Evolutionary conservation across 2,329 filamentous ascomycete species (phyloP).

Genomic region (Calonectria multiphialidica): DNA sequence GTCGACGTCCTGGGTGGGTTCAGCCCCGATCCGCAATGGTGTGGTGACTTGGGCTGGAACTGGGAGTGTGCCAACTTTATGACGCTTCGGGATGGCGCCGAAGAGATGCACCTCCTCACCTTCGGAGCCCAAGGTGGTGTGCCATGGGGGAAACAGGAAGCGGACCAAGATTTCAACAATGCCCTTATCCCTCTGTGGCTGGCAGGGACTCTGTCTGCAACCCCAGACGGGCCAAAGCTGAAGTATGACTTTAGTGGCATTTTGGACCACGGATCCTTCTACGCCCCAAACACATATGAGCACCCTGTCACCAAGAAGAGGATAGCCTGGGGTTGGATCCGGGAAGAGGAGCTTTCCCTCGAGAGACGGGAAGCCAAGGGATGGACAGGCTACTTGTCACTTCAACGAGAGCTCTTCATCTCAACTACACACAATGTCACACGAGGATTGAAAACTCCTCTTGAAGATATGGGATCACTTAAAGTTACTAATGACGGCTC

Average conservation of each 20-base stretch:
- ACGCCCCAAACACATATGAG: constrained; percentile 62
- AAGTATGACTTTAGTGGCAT: constrained; percentile 56
- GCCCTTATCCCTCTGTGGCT: constrained; percentile 53
- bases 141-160: constrained; percentile 16
- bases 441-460: constrained; percentile 48
- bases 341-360: constrained; percentile 62
- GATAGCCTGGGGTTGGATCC: constrained; percentile 63
- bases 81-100: constrained; percentile 47
- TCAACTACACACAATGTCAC: constrained; percentile 51
- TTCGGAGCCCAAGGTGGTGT: constrained; percentile 56
- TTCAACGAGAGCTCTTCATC: constrained; percentile 59
- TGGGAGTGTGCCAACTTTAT: constrained; percentile 62
- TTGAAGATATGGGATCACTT: constrained; percentile 57
- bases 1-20: constrained; percentile 52
- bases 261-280: constrained; percentile 61
- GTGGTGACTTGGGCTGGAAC: constrained; percentile 60
- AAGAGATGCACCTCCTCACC: constrained; percentile 53
- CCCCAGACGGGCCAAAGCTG: constrained; percentile 34
- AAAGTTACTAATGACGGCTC: constrained; percentile 34
- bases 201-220: constrained; percentile 47
- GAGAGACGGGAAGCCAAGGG: constrained; percentile 56
- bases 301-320: constrained; percentile 55
- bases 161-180: not conserved
- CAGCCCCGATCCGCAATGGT: constrained; percentile 54
- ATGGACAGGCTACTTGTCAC: constrained; percentile 62